These are phyloP conservation scores for Trichosporon sp. DNA, from an alignment of 1,284 basidiomycete genomes.

Conservation along the genomic window DNA sequence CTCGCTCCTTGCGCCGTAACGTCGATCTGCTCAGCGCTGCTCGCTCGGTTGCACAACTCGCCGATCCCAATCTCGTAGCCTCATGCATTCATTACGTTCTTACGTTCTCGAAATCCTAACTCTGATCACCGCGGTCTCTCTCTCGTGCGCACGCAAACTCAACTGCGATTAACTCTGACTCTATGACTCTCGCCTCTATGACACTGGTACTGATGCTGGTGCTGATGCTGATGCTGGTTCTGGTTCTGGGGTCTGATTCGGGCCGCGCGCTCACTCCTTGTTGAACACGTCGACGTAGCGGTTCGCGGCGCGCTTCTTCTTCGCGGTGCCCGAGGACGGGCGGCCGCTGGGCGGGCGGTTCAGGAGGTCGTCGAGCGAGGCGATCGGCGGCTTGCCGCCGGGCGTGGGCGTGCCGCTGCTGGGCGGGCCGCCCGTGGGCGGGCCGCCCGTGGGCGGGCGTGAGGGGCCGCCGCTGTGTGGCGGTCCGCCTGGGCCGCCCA, in stretches of 20 bases:
- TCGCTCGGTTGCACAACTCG: too few species aligned
- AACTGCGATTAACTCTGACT: background rate
- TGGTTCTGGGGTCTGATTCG: background rate
- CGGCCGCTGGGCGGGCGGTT: constrained; percentile 42
- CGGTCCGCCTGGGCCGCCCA: background rate
- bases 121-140: background rate
- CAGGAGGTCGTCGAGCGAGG: constrained; percentile 46
- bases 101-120: background rate
- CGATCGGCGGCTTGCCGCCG: constrained; percentile 48
- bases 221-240: background rate
- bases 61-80: background rate
- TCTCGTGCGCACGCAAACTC: background rate
- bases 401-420: constrained; percentile 53
- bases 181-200: background rate
- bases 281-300: constrained; percentile 62
- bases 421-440: constrained; percentile 10
- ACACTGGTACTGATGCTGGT: background rate
- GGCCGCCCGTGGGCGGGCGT: background rate
- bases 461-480: constrained; percentile 1
- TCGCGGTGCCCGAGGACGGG: constrained; percentile 48
- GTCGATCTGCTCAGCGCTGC: too few species aligned
- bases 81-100: background rate
- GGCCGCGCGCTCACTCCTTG: background rate
- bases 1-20: background rate
- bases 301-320: constrained; percentile 68